Evolutionary conservation across 1,284 basidiomycete genomes (phyloP), one percentile per base, ranked within the genome.

Genomic region (Ceratobasidium sp.): DNA sequence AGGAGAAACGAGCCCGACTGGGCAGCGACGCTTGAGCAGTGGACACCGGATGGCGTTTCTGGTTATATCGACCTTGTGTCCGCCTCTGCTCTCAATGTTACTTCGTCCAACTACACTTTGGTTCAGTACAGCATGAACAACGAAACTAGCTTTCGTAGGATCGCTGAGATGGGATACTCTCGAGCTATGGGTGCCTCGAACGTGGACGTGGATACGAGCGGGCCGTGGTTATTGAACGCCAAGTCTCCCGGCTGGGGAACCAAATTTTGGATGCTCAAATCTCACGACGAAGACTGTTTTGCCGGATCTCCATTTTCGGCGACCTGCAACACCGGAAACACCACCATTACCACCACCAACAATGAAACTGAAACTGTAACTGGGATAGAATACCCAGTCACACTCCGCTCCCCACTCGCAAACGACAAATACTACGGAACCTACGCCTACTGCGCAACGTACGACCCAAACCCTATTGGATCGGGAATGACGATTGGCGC

Each of bases 231-330:
- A 17, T 36, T 66, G n/a, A 53, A 66, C 50, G 64, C 64, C 29
- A 66, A 31, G 50, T 48, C 64, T 9, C 48, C 51, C 24, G 64
- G 64, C 19, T 33, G 50, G 45, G 64, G 64, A 4, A 66, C 64
- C 14, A 66, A 51, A 31, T 66, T 66, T 22, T 66, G 64, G 64
- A 66, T 66, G 44, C 64, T 66, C 29, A 66, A 66, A 24, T 66
- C 64, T 3, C 64, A 51, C 48, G 64, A 66, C 48, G 29, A 51
- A 19, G 64, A 66, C 22, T 66, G 47, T 44, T 54, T 41, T 54
- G 64, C 64, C 11, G 64, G 64, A 33, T 51, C 47, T 24, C 27
- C n/a, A 11, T 51, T 53, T 14, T 19, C 47, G 48, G 27, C 29
- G 7, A 66, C n/a, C 48, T 66, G 53, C n/a, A 51, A 5, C 50